Base-by-base conservation (phyloP, 2,329 filamentous ascomycete species). In the Tolypocladium sp. region DNA sequence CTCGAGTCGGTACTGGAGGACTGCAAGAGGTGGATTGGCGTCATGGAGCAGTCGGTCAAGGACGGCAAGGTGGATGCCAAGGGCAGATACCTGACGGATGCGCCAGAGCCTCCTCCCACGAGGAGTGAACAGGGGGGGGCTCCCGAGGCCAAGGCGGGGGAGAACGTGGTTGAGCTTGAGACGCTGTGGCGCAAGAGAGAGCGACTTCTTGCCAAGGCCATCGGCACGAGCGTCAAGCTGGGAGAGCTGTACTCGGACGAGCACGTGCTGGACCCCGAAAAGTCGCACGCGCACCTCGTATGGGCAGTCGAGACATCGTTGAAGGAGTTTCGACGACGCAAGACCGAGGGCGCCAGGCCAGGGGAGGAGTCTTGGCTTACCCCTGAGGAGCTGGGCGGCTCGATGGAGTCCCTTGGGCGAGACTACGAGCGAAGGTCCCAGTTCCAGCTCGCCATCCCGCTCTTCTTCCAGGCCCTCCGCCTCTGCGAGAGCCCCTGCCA, bases 401-500 rank as follows among this genome's bases (percentile, higher is more conserved):
- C 86, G 20, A 76, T 93, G 61, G 90, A 94, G 71, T 81, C 90
- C 15, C 81, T 97, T 30, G 93, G 84, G 22, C 82, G 87, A 60
- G 85, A 87, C 66, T 97, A 96, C 73, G 85, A 90, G 68, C 80
- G 82, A 55, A 85, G 84, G 65, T 83, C 87, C 52, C 85, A 90
- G 65, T 88, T 91, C 68, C 90, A 93, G 65, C 85, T 97, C 2
- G 89, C 92, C 7, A 83, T 92, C 27, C 92, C 92, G 4, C 79
- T 97, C 37, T 96, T 92, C 71, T 84, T 97, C 66, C 91, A 95
- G 68, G 91, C 92, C 7, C 79, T 96, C 40, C 82, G 86, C 22
- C 74, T 94, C 53, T 87, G 70, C 80, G 84, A 74, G 27, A 75
- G 76, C 33, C 81, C 79, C 37, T 97, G 92, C 70, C 92, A 96